Conservation (phyloP, 768 basidiomycete genomes). For the Rhodotorula toruloides region DNA sequence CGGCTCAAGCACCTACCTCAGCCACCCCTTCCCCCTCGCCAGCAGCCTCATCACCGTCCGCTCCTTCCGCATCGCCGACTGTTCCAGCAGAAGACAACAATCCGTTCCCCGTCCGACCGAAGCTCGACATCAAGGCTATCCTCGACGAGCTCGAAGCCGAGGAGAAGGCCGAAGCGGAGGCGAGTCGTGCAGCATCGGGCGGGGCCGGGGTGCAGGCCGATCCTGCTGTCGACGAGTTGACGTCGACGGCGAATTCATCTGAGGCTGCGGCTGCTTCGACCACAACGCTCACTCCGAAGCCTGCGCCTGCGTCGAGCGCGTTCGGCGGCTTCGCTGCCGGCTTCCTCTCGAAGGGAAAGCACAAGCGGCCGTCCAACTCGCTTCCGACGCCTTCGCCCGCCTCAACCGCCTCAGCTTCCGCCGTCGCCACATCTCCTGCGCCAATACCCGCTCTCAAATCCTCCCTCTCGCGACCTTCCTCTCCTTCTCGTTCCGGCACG, state of each 20-base stretch:
- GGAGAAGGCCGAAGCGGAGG: constrained; percentile 6
- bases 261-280: background rate
- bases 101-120: background rate
- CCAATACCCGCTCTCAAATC: constrained; percentile 5
- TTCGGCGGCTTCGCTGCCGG: constrained; percentile 33
- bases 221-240: no score
- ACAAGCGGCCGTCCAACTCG: constrained; percentile 20
- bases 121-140: constrained; percentile 18
- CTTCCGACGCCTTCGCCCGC: constrained; percentile 1
- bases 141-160: constrained; percentile 36
- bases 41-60: background rate
- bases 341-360: constrained; percentile 31
- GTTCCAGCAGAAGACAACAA: background rate
- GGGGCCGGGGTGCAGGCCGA: no score
- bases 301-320: background rate
- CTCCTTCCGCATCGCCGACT: background rate
- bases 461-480: constrained; percentile 20
- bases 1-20: background rate
- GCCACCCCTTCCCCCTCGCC: background rate
- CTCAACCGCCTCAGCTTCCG: background rate
- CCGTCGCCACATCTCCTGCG: background rate
- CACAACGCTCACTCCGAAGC: background rate
- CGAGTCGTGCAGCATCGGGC: background rate
- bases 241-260: no score
- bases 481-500: background rate